Conservation (phyloP, 331 rosid genomes). For the Acacia concinna region DNA sequence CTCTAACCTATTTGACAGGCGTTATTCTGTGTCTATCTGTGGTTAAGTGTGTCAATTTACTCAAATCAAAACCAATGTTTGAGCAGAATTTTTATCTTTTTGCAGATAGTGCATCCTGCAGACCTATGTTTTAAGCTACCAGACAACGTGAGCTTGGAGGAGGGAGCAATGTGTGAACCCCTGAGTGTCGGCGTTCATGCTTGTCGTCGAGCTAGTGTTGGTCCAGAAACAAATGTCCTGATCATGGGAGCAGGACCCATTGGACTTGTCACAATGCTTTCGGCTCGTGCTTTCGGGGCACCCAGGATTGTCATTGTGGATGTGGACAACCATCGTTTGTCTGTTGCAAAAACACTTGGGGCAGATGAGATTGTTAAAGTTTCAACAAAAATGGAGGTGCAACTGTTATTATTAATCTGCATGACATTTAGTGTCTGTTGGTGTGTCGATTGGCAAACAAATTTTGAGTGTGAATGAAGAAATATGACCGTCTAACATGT, state of each 20-base stretch:
- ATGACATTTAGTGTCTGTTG: neutral
- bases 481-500: neutral
- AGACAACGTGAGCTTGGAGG: conserved; percentile 83
- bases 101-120: conserved; percentile 1
- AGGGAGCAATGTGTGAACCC: conserved; percentile 98
- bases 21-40: neutral
- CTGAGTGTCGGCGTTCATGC: conserved; percentile 90
- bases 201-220: conserved; percentile 35
- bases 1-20: neutral
- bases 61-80: neutral
- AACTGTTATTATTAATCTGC: neutral
- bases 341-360: neutral
- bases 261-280: neutral
- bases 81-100: neutral
- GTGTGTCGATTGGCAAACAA: neutral
- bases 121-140: neutral
- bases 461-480: neutral
- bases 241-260: neutral
- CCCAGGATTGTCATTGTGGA: neutral
- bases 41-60: too few species aligned
- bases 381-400: conserved; percentile 1
- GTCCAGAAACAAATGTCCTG: neutral
- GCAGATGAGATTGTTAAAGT: neutral
- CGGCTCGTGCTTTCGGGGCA: neutral
- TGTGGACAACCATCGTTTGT: neutral